A percentile compares a stretch with the other conserved stretches of the same genome.
phyloP scores from a whole-genome alignment of 352 stramenopile genomes.

The Pythium aquatile region DNA sequence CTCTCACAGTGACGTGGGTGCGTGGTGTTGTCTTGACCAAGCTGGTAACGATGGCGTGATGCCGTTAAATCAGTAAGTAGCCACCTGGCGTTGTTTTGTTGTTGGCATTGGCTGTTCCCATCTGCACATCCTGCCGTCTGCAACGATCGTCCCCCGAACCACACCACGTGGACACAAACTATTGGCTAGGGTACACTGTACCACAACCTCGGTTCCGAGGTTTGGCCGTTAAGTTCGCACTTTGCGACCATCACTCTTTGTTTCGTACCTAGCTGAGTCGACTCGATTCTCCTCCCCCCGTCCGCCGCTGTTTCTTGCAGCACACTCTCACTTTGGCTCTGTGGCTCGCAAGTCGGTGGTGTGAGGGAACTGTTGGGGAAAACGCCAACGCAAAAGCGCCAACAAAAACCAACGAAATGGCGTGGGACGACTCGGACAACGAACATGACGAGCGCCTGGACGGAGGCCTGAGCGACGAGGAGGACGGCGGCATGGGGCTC shows the following conservation, averaged over 20 bases:
- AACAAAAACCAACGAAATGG: slow-evolving; percentile 33
- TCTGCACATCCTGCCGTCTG: neutral
- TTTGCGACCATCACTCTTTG: slow-evolving; percentile 23
- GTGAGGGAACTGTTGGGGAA: slow-evolving; percentile 6
- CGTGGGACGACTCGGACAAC: slow-evolving; percentile 50
- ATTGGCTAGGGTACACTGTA: neutral
- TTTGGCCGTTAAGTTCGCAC: slow-evolving; percentile 24
- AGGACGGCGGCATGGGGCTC: slow-evolving; percentile 40
- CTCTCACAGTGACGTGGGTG: slow-evolving; percentile 5
- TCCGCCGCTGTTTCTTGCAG: neutral
- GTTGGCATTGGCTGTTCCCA: neutral
- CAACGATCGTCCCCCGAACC: neutral
- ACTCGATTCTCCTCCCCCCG: neutral
- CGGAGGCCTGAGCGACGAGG: slow-evolving; percentile 27
- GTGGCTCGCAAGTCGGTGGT: slow-evolving; percentile 15
- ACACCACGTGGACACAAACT: slow-evolving; percentile 14
- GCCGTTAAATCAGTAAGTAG: slow-evolving; percentile 22
- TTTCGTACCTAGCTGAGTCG: neutral
- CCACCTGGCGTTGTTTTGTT: slow-evolving; percentile 4
- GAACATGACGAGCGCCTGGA: slow-evolving; percentile 45
- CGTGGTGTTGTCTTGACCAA: neutral
- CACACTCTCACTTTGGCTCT: slow-evolving; percentile 37
- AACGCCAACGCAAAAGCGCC: neutral
- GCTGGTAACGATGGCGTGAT: neutral
- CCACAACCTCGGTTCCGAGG: slow-evolving; percentile 3